Conservation (phyloP, 1,284 basidiomycete genomes). For the Butyriboletus regius region DNA sequence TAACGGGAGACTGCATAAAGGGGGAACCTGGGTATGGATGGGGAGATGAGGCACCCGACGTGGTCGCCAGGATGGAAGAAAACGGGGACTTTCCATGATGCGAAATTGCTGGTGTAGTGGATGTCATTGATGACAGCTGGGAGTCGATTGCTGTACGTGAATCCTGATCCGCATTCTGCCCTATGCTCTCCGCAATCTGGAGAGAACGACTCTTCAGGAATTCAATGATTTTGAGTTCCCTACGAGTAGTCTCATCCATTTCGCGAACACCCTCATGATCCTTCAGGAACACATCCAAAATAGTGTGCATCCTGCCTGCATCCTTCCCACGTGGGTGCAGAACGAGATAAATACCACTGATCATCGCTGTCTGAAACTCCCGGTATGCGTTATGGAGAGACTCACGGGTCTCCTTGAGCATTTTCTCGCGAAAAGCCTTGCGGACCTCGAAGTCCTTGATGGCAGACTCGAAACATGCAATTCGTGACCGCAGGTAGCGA, state of each 20-base stretch:
- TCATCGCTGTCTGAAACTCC: conserved; percentile 80
- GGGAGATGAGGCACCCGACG: conserved; percentile 25
- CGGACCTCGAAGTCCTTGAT: conserved; percentile 69
- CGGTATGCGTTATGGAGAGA: conserved; percentile 72
- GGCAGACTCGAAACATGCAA: conserved; percentile 73
- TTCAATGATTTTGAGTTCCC: conserved; percentile 74
- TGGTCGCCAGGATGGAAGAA: conserved; percentile 34
- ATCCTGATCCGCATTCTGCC: conserved; percentile 17
- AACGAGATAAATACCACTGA: conserved; percentile 75
- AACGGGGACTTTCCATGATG: conserved; percentile 31
- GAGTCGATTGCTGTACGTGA: conserved; percentile 25
- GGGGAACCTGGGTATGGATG: conserved; percentile 28
- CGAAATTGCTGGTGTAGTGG: conserved; percentile 22
- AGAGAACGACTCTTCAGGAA: conserved; percentile 64
- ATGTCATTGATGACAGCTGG: conserved; percentile 47
- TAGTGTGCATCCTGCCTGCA: conserved; percentile 62
- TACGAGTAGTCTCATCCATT: conserved; percentile 70
- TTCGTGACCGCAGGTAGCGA: conserved; percentile 66
- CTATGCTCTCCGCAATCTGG: conserved; percentile 40
- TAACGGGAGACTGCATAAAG: conserved; percentile 46
- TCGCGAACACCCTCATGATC: conserved; percentile 64
- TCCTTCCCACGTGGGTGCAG: conserved; percentile 66
- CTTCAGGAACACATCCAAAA: conserved; percentile 68
- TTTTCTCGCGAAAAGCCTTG: conserved; percentile 54
- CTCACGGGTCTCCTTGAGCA: conserved; percentile 55